Conservation (phyloP, 2,329 filamentous ascomycete genomes). For the Hypoxylon sp. region DNA sequence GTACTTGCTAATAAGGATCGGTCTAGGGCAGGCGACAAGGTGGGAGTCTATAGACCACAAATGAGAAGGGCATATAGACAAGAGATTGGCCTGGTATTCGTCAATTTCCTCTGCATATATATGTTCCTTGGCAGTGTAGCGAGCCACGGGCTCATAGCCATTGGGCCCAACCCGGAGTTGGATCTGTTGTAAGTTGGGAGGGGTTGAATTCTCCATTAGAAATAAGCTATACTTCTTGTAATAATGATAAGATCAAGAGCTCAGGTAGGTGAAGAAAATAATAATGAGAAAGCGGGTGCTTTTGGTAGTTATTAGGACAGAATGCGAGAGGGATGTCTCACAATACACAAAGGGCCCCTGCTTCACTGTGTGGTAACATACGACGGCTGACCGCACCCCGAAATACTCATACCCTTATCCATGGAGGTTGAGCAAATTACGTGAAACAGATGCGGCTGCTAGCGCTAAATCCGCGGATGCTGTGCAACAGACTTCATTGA, state of each 20-base stretch:
- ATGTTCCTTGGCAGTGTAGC: not conserved
- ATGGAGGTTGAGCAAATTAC: not conserved
- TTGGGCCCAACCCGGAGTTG: not conserved
- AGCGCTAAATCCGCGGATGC: not conserved
- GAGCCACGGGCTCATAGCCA: not conserved
- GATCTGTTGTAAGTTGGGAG: not conserved
- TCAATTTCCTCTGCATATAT: not conserved
- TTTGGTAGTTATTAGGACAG: not conserved
- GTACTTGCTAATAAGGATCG: slow-evolving; percentile 9
- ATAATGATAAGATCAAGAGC: not conserved
- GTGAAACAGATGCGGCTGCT: not conserved
- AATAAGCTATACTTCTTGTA: not conserved
- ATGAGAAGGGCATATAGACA: not conserved
- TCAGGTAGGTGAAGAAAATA: too few relatives aligned
- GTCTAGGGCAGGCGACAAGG: slow-evolving; percentile 1
- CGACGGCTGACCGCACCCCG: not conserved
- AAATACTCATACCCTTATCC: not conserved
- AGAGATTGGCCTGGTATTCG: not conserved
- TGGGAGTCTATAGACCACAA: slow-evolving; percentile 4
- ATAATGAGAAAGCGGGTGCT: too few relatives aligned
- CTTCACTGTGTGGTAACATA: not conserved
- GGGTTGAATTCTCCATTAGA: not conserved
- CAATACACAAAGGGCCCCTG: not conserved
- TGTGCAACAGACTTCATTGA: not conserved
- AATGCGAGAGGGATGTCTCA: not conserved